These are phyloP conservation scores for Melanogaster broomeanus DNA, from an alignment of 768 basidiomycete species.

Conservation along the genomic window DNA sequence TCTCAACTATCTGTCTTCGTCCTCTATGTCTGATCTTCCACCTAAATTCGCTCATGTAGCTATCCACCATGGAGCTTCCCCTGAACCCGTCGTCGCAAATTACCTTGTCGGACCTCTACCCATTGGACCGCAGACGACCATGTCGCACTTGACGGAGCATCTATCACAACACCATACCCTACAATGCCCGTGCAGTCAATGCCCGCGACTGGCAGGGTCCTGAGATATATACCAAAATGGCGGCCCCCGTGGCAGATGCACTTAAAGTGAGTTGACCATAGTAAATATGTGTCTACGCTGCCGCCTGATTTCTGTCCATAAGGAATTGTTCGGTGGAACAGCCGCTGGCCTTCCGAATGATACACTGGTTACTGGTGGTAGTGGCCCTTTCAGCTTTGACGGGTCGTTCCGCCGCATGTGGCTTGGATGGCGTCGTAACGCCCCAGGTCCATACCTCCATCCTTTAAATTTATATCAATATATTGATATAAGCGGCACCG, in stretches of 20 bases:
- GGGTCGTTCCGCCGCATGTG: conserved; percentile 59
- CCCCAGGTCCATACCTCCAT: conserved; percentile 53
- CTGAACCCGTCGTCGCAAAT: conserved; percentile 47
- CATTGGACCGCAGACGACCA: conserved; percentile 37
- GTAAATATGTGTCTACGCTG: background rate
- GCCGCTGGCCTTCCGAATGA: conserved; percentile 46
- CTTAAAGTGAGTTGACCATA: conserved; percentile 37
- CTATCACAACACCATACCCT: conserved; percentile 56
- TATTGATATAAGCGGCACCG: conserved; percentile 55
- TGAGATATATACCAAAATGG: conserved; percentile 32
- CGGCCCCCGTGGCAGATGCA: conserved; percentile 40
- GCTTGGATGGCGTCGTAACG: conserved; percentile 51
- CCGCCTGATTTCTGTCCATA: background rate
- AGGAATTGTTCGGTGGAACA: conserved; percentile 53
- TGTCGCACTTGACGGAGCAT: conserved; percentile 50
- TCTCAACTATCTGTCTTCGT: conserved; percentile 45
- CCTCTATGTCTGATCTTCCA: conserved; percentile 29
- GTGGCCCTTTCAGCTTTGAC: conserved; percentile 59
- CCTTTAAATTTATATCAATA: conserved; percentile 59
- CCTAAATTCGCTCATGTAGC: conserved; percentile 48
- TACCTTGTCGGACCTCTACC: conserved; percentile 64
- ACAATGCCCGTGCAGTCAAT: conserved; percentile 48
- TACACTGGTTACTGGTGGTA: conserved; percentile 47
- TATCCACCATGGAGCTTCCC: conserved; percentile 48
- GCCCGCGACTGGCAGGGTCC: conserved; percentile 23